These are phyloP conservation scores for Lathyrus tuberosus DNA, from an alignment of 306 rosid species.

Conservation along the genomic window DNA sequence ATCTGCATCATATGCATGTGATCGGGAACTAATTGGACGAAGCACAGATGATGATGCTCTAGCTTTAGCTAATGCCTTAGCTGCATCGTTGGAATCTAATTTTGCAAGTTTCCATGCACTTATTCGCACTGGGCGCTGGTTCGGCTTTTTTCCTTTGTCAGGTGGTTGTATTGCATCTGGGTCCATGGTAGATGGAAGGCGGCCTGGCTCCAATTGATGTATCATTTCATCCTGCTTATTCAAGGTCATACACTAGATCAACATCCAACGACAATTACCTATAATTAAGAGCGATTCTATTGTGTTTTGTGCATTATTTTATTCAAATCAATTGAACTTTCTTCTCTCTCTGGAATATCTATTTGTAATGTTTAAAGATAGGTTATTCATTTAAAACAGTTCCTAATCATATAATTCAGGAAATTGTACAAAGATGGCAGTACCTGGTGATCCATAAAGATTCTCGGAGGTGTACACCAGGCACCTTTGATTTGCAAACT, in stretches of 20 bases:
- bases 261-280: constrained; percentile 12
- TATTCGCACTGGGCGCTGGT: constrained; percentile 65
- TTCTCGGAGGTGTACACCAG: constrained; percentile 92
- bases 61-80: constrained; percentile 77
- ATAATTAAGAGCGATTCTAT: not conserved
- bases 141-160: constrained; percentile 58
- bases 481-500: constrained; percentile 77
- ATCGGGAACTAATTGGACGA: constrained; percentile 65
- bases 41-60: constrained; percentile 94
- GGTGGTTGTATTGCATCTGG: constrained; percentile 68
- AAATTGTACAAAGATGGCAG: constrained; percentile 24
- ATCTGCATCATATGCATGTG: constrained; percentile 60
- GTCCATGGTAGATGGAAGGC: constrained; percentile 82
- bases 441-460: constrained; percentile 89
- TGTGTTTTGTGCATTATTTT: constrained; percentile 14
- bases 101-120: constrained; percentile 93
- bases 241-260: constrained; percentile 36
- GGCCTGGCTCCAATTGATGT: constrained; percentile 87
- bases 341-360: constrained; percentile 16
- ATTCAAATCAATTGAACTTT: constrained; percentile 31
- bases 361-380: constrained; percentile 27
- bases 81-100: constrained; percentile 75
- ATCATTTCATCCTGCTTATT: constrained; percentile 76
- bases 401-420: constrained; percentile 32
- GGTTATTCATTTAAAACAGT: not conserved